Evolutionary conservation across 148 eudicot species (phyloP).

Genomic region (Nepenthes gracilis): DNA sequence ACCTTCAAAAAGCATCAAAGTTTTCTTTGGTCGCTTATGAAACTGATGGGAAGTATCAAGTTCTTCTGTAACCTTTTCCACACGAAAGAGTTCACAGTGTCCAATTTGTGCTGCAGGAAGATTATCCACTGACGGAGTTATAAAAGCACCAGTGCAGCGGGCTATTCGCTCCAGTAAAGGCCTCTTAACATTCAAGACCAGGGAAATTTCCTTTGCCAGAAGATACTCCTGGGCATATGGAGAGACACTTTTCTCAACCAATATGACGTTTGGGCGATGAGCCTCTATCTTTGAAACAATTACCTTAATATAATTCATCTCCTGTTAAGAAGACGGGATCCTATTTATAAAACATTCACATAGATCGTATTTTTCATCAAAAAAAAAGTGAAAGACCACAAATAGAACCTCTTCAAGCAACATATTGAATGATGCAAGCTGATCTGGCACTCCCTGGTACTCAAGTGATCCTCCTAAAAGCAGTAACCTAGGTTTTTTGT

Average conservation of each 20-base stretch:
- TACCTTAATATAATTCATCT: constrained; percentile 72
- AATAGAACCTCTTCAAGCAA: constrained; percentile 69
- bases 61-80: constrained; percentile 74
- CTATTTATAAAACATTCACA: background rate
- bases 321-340: constrained; percentile 28
- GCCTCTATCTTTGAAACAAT: constrained; percentile 89
- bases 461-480: constrained; percentile 92
- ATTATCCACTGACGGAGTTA: constrained; percentile 55
- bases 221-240: constrained; percentile 90
- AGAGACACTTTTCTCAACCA: constrained; percentile 97
- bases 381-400: background rate
- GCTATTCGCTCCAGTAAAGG: constrained; percentile 74
- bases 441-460: constrained; percentile 73
- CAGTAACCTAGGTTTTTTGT: constrained; percentile 68
- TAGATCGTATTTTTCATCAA: background rate
- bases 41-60: constrained; percentile 48
- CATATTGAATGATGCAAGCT: constrained; percentile 74
- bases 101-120: constrained; percentile 59
- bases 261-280: constrained; percentile 74
- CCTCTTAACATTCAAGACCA: constrained; percentile 91
- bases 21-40: constrained; percentile 61
- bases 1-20: constrained; percentile 95
- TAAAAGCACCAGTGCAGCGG: constrained; percentile 76
- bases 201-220: constrained; percentile 82
- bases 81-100: constrained; percentile 70